Evolutionary conservation across 2,329 filamentous ascomycete species (phyloP), one percentile per base, ranked within the genome.

Genomic region (Colletotrichum spaethianum): DNA sequence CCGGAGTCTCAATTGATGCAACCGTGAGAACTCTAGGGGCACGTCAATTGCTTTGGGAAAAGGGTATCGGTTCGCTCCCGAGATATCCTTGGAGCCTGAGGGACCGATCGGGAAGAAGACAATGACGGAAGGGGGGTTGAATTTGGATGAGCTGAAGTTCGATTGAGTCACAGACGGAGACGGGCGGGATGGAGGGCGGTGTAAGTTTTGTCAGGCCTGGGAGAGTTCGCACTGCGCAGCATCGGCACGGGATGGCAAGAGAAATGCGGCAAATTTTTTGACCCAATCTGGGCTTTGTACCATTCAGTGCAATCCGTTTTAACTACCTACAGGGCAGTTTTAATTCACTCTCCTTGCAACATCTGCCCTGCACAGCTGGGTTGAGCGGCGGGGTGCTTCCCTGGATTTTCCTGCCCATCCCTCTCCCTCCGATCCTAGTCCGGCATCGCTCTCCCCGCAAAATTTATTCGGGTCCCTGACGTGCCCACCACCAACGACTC

Each of bases 101-200:
- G n/a, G 18, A 28, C 31, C 31, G 60, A 53, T 16, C 23, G 16
- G 60, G 46, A 14, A 63, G 46, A 53, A 46, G 46, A 36, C 46
- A 23, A 50, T 63, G 23, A 52, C 53, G 33, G 31, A 36, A n/a
- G n/a, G n/a, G n/a, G 52, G 31, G 20, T 36, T 55, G 60, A 36
- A 14, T 23, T 40, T 16, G 60, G 18, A 52, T 52, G 18, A 46
- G 40, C 31, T 38, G 26, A 52, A 48, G 46, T 52, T 46, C 33
- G 33, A 63, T 63, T 63, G 60, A 63, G 60, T 63, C 60, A 63
- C 44, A 40, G 36, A 28, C 23, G 26, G 33, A 23, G 31, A 36
- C 31, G 20, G 20, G 31, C 53, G 31, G 53, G 31, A 56, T 56
- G 53, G 11, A 63, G 46, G 60, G 60, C 60, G 60, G 46, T 63